A percentile compares a stretch with the other conserved stretches of the same genome.
phyloP scores from a whole-genome alignment of 2,329 filamentous ascomycete species.

The Colletotrichum endophyticum region DNA sequence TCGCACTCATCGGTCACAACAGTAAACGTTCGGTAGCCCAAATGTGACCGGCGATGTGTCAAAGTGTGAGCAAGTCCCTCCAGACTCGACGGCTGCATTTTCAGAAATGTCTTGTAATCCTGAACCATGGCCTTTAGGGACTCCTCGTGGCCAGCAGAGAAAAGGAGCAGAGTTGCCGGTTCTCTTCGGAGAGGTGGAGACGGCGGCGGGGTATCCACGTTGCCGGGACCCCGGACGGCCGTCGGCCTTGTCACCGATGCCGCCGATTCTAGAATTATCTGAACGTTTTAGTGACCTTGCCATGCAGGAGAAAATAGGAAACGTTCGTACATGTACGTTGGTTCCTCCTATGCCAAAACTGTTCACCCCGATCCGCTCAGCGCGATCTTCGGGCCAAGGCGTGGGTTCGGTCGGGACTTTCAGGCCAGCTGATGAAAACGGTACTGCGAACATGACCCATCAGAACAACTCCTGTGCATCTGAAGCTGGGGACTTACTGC shows the following conservation, averaged over 20 bases:
- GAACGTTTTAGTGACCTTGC: not conserved
- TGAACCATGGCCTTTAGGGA: slow-evolving; percentile 28
- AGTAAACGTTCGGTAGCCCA: slow-evolving; percentile 27
- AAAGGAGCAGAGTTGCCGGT: not conserved
- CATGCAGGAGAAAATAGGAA: not conserved
- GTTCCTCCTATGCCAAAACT: slow-evolving; percentile 43
- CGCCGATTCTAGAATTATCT: slow-evolving; percentile 13
- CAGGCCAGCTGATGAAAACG: slow-evolving; percentile 25
- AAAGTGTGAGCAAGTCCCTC: slow-evolving; percentile 34
- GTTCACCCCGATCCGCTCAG: slow-evolving; percentile 37
- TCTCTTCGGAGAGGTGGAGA: not conserved
- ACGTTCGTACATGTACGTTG: slow-evolving; percentile 36
- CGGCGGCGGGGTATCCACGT: not conserved
- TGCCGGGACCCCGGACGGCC: not conserved
- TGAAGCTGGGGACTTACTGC: not conserved
- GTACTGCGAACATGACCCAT: slow-evolving; percentile 3
- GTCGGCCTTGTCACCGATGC: not conserved
- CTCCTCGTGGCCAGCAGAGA: slow-evolving; percentile 24
- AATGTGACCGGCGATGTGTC: slow-evolving; percentile 29
- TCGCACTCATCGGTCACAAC: slow-evolving; percentile 19
- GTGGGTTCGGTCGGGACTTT: slow-evolving; percentile 27
- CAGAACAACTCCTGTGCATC: not conserved
- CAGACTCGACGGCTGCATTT: slow-evolving; percentile 3
- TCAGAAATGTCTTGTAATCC: slow-evolving; percentile 22
- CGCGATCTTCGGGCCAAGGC: slow-evolving; percentile 28